phyloP scores from a whole-genome alignment of 1,139 yeast species.

The Hyphopichia pseudoburtonii region DNA sequence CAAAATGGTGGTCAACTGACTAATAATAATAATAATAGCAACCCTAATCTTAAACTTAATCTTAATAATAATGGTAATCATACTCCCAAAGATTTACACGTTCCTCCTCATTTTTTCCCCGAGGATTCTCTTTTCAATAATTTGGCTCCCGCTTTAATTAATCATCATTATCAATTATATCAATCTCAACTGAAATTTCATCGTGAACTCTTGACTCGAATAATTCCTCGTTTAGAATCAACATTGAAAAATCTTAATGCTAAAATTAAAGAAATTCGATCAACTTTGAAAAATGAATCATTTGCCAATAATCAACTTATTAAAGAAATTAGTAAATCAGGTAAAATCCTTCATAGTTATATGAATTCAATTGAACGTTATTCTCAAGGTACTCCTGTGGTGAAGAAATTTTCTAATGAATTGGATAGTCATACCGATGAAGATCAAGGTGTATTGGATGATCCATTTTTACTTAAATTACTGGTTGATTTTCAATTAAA shows the following conservation, averaged over 20 bases:
- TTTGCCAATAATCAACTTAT: slow-evolving; percentile 39
- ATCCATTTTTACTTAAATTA: slow-evolving; percentile 44
- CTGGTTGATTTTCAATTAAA: slow-evolving; percentile 43
- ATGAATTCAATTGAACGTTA: slow-evolving; percentile 36
- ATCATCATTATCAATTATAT: slow-evolving; percentile 35
- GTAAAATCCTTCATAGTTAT: slow-evolving; percentile 33
- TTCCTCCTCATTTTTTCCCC: slow-evolving; percentile 51
- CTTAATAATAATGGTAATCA: slow-evolving; percentile 6
- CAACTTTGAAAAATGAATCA: slow-evolving; percentile 43
- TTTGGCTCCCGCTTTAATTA: slow-evolving; percentile 35
- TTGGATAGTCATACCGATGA: slow-evolving; percentile 18
- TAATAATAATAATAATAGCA: not conserved
- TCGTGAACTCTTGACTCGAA: slow-evolving; percentile 32
- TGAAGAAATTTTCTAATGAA: slow-evolving; percentile 19
- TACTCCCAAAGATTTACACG: slow-evolving; percentile 24
- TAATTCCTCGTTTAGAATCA: slow-evolving; percentile 41
- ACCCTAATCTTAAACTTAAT: not conserved
- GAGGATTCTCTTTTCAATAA: slow-evolving; percentile 34
- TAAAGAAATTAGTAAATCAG: slow-evolving; percentile 43
- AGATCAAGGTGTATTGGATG: slow-evolving; percentile 34
- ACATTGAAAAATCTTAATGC: slow-evolving; percentile 35
- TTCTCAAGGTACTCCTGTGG: slow-evolving; percentile 26
- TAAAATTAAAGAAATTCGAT: slow-evolving; percentile 46
- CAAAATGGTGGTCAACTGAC: no score
- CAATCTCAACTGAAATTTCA: slow-evolving; percentile 28